A percentile compares a stretch with the other conserved stretches of the same genome.
phyloP scores from a whole-genome alignment of 1,284 basidiomycete species.

The Trichosporon sp. region DNA sequence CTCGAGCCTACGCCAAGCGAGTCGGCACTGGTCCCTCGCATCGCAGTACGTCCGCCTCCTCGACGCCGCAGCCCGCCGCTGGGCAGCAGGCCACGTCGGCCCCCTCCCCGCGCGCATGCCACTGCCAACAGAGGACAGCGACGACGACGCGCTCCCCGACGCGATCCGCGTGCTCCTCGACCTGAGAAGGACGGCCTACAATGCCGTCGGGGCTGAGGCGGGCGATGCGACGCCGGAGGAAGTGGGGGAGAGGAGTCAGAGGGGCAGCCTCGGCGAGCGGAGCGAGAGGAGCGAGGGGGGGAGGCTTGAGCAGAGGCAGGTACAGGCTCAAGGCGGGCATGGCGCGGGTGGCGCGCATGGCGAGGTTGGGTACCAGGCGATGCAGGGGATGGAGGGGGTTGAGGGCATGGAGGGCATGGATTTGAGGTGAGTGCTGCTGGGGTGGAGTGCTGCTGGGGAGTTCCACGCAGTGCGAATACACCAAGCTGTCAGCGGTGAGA shows the following conservation, averaged over 20 bases:
- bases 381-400: not conserved
- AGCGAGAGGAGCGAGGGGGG: too few species aligned
- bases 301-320: not conserved
- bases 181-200: slow-evolving; percentile 45
- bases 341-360: too few species aligned
- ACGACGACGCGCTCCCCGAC: slow-evolving; percentile 38
- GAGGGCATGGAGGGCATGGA: not conserved
- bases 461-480: too few species aligned
- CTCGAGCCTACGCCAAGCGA: not conserved
- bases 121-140: slow-evolving; percentile 1
- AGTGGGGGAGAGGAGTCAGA: not conserved
- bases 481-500: too few species aligned
- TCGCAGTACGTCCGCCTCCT: slow-evolving; percentile 44
- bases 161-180: slow-evolving; percentile 47
- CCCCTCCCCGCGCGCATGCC: not conserved
- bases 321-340: not conserved
- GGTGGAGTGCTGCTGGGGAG: not conserved
- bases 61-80: slow-evolving; percentile 43
- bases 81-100: slow-evolving; percentile 15
- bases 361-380: too few species aligned
- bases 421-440: not conserved
- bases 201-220: slow-evolving; percentile 34
- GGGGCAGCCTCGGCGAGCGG: too few species aligned
- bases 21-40: not conserved
- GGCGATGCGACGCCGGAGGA: slow-evolving; percentile 8